Base-by-base conservation (phyloP, 1,284 basidiomycete species). In the Cutaneotrichosporon cavernicola region DNA sequence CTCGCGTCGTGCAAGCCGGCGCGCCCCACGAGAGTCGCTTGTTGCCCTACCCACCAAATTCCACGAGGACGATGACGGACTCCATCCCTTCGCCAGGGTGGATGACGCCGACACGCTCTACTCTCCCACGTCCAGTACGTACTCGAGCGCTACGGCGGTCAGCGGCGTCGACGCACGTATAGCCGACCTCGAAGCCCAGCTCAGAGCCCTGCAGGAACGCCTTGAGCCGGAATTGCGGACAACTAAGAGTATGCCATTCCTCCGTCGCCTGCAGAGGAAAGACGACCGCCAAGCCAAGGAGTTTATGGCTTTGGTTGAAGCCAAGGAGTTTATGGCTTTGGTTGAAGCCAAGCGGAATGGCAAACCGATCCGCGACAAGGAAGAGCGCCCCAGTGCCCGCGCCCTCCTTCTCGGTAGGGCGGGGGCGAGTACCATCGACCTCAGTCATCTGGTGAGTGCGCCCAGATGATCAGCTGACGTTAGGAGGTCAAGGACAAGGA, bases 111-210 rank as follows among this genome's bases (percentile, higher is more conserved):
- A 55, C 53, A 22, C 53, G n/a, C 32, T 55, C 16, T 21, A 18
- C 22, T 50, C 49, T 4, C 49, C 49, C 10, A 50, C 49, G 9
- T 3, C 16, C 26, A 50, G 49, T 22, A 30, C 49, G 3, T 50
- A 13, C 26, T 30, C 49, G 49, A 22, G 10, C 22, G 22, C 49
- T 0, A 50, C 49, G 2, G 51, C 51, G 3, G 30, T n/a, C 13
- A 31, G 50, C 26, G 26, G 26, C 22, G 38, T 56, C 55, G 55
- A 56, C 38, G 55, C n/a, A 13, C 38, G 55, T 2, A 56, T 56
- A 21, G 38, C 55, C 13, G 55, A 56, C 6, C 55, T 56, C 38
- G 55, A 56, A 13, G 36, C 36, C 2, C 38, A 56, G 38, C 11
- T 56, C 11, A 16, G 31, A n/a, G 31, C 31, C 9, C 51, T 53